phyloP scores from a whole-genome alignment of 192 early-diverging fungal genomes.

The Coemansia sp. region DNA sequence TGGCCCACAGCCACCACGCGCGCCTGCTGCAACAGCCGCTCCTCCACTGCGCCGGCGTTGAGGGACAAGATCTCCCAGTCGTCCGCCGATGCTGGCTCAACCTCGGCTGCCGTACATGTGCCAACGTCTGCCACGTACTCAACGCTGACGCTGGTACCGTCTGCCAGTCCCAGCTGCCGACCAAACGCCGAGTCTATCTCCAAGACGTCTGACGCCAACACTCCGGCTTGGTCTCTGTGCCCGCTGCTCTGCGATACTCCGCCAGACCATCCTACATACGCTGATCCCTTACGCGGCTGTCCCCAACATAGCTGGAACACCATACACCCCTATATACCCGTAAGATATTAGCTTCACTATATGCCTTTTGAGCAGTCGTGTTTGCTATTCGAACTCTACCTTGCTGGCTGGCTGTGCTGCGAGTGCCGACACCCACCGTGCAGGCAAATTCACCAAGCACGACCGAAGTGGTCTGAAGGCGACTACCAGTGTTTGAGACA shows the following conservation, averaged over 20 bases:
- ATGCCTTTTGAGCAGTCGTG: not conserved
- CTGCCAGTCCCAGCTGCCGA: constrained; percentile 62
- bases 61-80: constrained; percentile 86
- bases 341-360: not conserved
- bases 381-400: constrained; percentile 42
- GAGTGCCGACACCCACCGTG: constrained; percentile 72
- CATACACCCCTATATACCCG: constrained; percentile 29
- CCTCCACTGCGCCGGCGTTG: constrained; percentile 75
- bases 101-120: constrained; percentile 63
- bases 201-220: constrained; percentile 35
- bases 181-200: constrained; percentile 77
- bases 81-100: constrained; percentile 70
- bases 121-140: constrained; percentile 62
- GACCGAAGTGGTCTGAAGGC: constrained; percentile 65
- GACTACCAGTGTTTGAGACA: constrained; percentile 68
- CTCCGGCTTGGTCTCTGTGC: constrained; percentile 23
- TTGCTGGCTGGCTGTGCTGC: constrained; percentile 62
- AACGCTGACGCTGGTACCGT: constrained; percentile 64
- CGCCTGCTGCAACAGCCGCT: constrained; percentile 68
- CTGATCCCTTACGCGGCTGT: constrained; percentile 1
- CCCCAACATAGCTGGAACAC: constrained; percentile 40
- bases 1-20: constrained; percentile 68
- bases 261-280: constrained; percentile 50
- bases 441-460: constrained; percentile 76
- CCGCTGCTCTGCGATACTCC: constrained; percentile 21